phyloP scores from a whole-genome alignment of 1,284 basidiomycete genomes.

The Marasmius sp. region DNA sequence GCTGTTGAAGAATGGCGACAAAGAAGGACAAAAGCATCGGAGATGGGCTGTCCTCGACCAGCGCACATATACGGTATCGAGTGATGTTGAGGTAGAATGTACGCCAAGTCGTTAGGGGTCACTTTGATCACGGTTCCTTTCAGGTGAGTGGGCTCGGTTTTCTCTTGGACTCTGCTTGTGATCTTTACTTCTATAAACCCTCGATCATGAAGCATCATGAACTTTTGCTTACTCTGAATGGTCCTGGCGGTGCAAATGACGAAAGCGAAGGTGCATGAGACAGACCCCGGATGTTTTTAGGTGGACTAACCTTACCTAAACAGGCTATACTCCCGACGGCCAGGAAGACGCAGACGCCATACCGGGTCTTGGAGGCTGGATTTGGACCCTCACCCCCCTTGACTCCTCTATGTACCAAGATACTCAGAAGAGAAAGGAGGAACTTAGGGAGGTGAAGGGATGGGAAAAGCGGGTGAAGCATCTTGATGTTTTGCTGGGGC shows the following conservation, averaged over 20 bases:
- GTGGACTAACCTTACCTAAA: too few relatives aligned
- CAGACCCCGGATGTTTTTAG: too few relatives aligned
- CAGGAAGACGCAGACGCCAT: background rate
- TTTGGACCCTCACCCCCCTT: slow-evolving; percentile 57
- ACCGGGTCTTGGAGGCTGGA: background rate
- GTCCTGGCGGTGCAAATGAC: background rate
- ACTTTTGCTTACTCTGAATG: slow-evolving; percentile 66
- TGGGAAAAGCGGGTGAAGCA: slow-evolving; percentile 67
- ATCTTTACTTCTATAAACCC: slow-evolving; percentile 50
- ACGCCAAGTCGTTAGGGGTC: slow-evolving; percentile 89
- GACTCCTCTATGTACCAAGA: slow-evolving; percentile 67
- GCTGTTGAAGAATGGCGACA: slow-evolving; percentile 79
- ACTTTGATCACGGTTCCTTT: slow-evolving; percentile 92
- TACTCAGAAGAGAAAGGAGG: slow-evolving; percentile 42
- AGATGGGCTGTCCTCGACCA: slow-evolving; percentile 79
- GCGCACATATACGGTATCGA: slow-evolving; percentile 94
- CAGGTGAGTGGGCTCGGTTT: slow-evolving; percentile 45
- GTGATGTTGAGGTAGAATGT: slow-evolving; percentile 95
- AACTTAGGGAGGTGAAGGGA: slow-evolving; percentile 49
- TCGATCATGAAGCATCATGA: slow-evolving; percentile 84
- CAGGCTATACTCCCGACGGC: background rate
- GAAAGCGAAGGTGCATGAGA: background rate
- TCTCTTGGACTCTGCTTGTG: background rate
- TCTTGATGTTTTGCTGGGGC: slow-evolving; percentile 49
- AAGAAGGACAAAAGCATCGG: slow-evolving; percentile 84